Evolutionary conservation across 1,284 basidiomycete genomes (phyloP), one percentile per base, ranked within the genome.

Genomic region (Hemileccinum hortonii): DNA sequence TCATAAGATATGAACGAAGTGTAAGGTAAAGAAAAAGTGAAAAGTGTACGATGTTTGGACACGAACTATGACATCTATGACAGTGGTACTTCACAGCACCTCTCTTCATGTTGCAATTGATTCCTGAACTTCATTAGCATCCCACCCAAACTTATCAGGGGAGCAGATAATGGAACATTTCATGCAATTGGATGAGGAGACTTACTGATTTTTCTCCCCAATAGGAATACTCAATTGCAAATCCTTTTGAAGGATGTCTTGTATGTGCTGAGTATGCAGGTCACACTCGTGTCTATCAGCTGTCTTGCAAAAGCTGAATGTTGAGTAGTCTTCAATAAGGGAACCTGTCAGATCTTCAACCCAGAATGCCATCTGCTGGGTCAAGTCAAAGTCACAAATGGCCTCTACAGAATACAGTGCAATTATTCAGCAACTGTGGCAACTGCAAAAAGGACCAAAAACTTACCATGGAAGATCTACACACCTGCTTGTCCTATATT

Each of bases 201-300:
- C 18, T 48, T 77, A 39, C 45, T 60, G 6, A 60, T 78, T 9
- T 53, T 66, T 24, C 45, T 76, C 40, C 74, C 70, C 3, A 71
- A 75, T 54, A 69, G 72, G 18, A 55, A 53, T 11, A 46, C 61
- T 6, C 32, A 35, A 10, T 60, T 60, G 3, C 42, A 63, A 14
- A 53, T 76, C 3, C 53, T 60, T 1, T 66, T 77, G 12, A 66
- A 56, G 0, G 61, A 75, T 18, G 71, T 76, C 7, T 58, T 76
- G 0, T 72, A 58, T 18, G 36, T 49, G 3, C 74, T 69, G 0
- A 58, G 63, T 6, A 66, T 73, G 44, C 63, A 62, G 0, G 65
- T 68, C 29, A 74, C 67, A 0, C 58, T 75, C 0, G 53, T 74
- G 1, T 76, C 70, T 0, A 61, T 75, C 38, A 63, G 72, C 7